Base-by-base conservation (phyloP, 1,284 basidiomycete genomes). In the Cutaneotrichosporon mucoides region DNA sequence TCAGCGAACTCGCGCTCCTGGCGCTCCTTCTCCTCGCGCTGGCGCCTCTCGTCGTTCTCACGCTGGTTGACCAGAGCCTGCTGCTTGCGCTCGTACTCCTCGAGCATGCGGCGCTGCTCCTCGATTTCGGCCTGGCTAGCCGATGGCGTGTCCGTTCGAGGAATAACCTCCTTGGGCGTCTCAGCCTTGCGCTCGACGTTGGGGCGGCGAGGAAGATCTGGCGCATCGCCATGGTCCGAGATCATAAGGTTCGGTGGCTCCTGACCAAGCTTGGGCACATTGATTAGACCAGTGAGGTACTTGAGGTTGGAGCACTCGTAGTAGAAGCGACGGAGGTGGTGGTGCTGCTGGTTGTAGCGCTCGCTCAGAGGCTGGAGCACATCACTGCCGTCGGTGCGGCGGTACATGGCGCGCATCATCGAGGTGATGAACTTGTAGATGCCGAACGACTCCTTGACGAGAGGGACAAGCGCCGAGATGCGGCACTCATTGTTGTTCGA, bases 251-350 rank as follows among this genome's bases (percentile, higher is more conserved):
- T 96, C 15, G 94, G 93, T 42, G 93, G 93, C 80, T 96, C 93
- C 90, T 91, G 88, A 44, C 92, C 93, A 24, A 97, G 84, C 76
- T 96, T 97, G 15, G 93, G 93, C 1, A 97, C 92, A 74, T 96
- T 97, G 73, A 97, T 95, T 16, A 97, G 82, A 46, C 92, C 90
- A 12, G 93, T 97, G 52, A 97, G 81, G 76, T 95, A 97, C 76
- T 95, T 96, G 67, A 97, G 84, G 78, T 96, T 96, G 13, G 92
- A 94, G 73, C 93, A 97, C 75, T 97, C 93, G 75, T 96, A 97
- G 81, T 96, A 97, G 80, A 95, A 97, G 75, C 93, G 92, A 64
- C 93, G 87, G 7, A 97, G 83, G 67, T 86, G 88, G 72, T 92
- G 87, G 72, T 97, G 93, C 70, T 97, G 93, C 40, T 88, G 83